A percentile compares a stretch with the other conserved stretches of the same genome.
These are phyloP conservation scores for Echinosophora koreensis DNA, from an alignment of 306 rosid species.

Conservation along the genomic window DNA sequence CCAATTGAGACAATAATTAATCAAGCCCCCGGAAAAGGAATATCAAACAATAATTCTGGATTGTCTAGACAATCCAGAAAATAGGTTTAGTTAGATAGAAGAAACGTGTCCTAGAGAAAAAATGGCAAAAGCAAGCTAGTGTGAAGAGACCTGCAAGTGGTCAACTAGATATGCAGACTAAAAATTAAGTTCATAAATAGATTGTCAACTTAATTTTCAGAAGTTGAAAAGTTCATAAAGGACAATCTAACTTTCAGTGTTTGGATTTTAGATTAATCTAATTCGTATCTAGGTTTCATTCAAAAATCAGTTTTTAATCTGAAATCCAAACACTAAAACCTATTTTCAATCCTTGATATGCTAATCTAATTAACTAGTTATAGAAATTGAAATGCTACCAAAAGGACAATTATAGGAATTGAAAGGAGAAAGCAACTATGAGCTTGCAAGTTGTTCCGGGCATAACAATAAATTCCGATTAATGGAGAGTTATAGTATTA, in stretches of 20 bases:
- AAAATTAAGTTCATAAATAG: no score
- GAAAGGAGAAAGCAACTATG: background rate
- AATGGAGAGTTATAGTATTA: no score
- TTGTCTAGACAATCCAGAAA: background rate
- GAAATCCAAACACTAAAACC: background rate
- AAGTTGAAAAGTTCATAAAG: no score
- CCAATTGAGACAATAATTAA: background rate
- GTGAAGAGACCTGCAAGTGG: conserved; percentile 4
- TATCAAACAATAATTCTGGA: no score
- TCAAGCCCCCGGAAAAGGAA: no score
- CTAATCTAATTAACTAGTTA: background rate
- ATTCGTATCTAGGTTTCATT: no score
- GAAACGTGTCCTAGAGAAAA: background rate
- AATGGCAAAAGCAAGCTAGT: background rate
- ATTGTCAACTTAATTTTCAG: no score
- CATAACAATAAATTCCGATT: no score
- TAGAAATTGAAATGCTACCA: no score
- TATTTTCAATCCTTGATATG: background rate
- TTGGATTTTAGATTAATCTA: no score
- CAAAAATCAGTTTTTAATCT: background rate
- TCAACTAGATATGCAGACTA: no score
- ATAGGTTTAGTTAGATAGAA: conserved; percentile 5
- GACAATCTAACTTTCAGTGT: no score
- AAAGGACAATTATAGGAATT: background rate
- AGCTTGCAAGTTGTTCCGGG: background rate